These are phyloP conservation scores for Paraurostyla sp. DNA, from an alignment of 73 alveolate genomes.

Conservation along the genomic window DNA sequence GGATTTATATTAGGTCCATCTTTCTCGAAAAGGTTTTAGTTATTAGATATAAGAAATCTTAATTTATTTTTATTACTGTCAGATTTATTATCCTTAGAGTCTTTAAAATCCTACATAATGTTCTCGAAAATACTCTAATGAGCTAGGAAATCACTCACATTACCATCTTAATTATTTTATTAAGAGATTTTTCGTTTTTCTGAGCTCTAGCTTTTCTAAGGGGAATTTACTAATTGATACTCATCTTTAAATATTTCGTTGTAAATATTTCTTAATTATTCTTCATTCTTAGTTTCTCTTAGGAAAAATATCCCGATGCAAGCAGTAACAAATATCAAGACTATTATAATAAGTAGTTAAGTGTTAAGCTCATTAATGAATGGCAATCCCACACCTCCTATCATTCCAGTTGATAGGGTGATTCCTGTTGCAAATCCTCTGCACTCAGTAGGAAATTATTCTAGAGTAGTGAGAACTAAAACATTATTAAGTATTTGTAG, in stretches of 20 bases:
- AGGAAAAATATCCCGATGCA: constrained; percentile 22
- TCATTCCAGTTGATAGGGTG: neutral
- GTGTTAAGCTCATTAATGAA: constrained; percentile 37
- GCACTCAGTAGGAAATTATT: constrained; percentile 41
- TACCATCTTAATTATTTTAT: no score
- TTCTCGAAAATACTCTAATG: constrained; percentile 8
- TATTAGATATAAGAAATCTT: neutral
- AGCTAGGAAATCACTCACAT: neutral
- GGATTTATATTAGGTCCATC: constrained; percentile 19
- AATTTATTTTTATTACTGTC: neutral
- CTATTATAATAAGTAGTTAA: constrained; percentile 4
- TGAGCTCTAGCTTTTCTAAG: no score
- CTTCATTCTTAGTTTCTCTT: constrained; percentile 52
- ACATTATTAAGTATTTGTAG: constrained; percentile 22
- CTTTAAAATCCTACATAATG: constrained; percentile 9
- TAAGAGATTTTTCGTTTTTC: no score
- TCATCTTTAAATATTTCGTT: neutral
- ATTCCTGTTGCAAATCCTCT: neutral
- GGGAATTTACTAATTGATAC: no score
- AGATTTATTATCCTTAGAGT: neutral
- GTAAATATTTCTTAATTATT: constrained; percentile 8
- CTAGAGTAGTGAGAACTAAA: neutral
- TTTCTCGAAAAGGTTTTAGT: neutral
- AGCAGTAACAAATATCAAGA: constrained; percentile 1
- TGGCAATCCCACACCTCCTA: constrained; percentile 43